Percentiles rank a stretch among this genome's conserved stretches.
These are phyloP conservation scores for Nicotiana obtusifolia DNA, from an alignment of 257 asterid genomes.

Conservation along the genomic window DNA sequence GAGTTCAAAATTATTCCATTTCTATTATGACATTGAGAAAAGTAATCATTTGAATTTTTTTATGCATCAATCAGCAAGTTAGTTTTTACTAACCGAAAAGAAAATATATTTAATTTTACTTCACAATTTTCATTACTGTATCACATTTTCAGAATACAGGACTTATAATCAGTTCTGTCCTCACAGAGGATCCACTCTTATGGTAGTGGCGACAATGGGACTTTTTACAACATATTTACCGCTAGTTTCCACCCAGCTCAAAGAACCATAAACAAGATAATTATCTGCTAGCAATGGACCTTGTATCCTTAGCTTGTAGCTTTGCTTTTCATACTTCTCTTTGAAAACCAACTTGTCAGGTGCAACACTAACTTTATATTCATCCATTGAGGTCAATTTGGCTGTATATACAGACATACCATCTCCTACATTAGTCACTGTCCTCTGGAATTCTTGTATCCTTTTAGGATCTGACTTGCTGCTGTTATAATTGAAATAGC, in stretches of 20 bases:
- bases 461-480: background rate
- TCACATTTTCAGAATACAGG: background rate
- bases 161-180: background rate
- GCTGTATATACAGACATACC: slow-evolving; percentile 33
- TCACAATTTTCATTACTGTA: background rate
- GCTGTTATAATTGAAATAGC: slow-evolving; percentile 24
- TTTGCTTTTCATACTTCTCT: slow-evolving; percentile 43
- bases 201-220: slow-evolving; percentile 49
- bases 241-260: slow-evolving; percentile 52
- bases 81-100: background rate
- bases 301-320: slow-evolving; percentile 46
- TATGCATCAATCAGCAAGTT: background rate
- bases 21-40: background rate
- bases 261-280: slow-evolving; percentile 29
- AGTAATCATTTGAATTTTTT: background rate
- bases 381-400: slow-evolving; percentile 24
- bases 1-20: background rate
- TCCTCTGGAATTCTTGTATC: slow-evolving; percentile 40
- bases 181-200: slow-evolving; percentile 7
- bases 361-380: slow-evolving; percentile 41
- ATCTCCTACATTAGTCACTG: slow-evolving; percentile 59
- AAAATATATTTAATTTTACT: background rate
- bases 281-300: slow-evolving; percentile 21
- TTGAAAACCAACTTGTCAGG: slow-evolving; percentile 51
- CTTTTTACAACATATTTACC: slow-evolving; percentile 46